These are phyloP conservation scores for Calocybe cyanea DNA, from an alignment of 768 basidiomycete species.

Conservation along the genomic window DNA sequence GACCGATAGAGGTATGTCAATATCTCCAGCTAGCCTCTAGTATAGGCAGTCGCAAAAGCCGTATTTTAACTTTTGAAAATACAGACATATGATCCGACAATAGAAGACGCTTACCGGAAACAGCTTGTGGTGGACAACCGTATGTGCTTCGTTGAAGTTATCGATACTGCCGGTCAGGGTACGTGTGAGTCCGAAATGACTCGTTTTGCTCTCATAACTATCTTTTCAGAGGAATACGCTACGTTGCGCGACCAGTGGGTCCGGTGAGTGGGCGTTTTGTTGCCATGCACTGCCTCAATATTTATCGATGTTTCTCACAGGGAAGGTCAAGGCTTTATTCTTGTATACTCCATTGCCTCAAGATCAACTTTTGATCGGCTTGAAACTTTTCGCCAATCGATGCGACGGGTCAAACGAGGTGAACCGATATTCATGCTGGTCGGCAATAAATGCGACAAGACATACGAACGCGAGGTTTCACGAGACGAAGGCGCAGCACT, in stretches of 20 bases:
- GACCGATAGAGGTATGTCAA: constrained; percentile 50
- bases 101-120: constrained; percentile 97
- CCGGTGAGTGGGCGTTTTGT: constrained; percentile 59
- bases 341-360: constrained; percentile 97
- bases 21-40: no score
- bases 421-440: constrained; percentile 91
- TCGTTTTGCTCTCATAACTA: constrained; percentile 16
- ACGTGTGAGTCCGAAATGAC: constrained; percentile 22
- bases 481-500: constrained; percentile 83
- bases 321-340: constrained; percentile 96
- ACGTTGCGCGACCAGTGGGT: constrained; percentile 98
- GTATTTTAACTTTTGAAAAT: constrained; percentile 11
- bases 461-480: constrained; percentile 87
- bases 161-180: constrained; percentile 98
- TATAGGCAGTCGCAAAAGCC: no score
- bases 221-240: constrained; percentile 84
- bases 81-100: constrained; percentile 96
- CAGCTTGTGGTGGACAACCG: constrained; percentile 92
- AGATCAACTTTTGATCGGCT: constrained; percentile 87
- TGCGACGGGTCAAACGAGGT: constrained; percentile 83
- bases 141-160: constrained; percentile 95
- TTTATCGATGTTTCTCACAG: constrained; percentile 36
- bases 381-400: constrained; percentile 86
- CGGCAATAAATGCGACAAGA: constrained; percentile 94
- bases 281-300: constrained; percentile 8